These are phyloP conservation scores for Pythium apleroticum DNA, from an alignment of 352 stramenopile genomes.

Conservation along the genomic window DNA sequence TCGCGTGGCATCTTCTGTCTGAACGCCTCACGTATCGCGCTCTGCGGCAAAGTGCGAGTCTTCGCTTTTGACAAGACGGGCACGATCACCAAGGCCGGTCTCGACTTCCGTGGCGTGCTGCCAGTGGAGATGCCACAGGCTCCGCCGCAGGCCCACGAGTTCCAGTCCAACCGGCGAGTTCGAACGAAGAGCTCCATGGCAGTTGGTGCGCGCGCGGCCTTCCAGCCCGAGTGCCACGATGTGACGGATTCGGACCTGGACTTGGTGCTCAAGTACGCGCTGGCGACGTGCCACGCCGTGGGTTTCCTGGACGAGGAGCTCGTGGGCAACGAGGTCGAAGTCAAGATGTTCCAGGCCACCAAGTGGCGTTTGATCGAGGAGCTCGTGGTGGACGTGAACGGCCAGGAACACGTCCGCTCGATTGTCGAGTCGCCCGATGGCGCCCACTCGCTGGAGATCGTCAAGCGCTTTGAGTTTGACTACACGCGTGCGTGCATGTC, in stretches of 20 bases:
- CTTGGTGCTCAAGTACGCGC: conserved; percentile 51
- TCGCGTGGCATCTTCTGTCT: conserved; percentile 77
- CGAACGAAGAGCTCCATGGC: neutral
- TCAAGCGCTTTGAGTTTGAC: conserved; percentile 92
- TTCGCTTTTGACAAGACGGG: conserved; percentile 94
- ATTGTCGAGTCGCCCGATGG: conserved; percentile 47
- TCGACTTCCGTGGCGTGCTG: conserved; percentile 81
- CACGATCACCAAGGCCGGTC: conserved; percentile 89
- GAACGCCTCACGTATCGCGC: conserved; percentile 80
- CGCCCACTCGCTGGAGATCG: conserved; percentile 56
- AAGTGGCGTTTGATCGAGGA: conserved; percentile 61
- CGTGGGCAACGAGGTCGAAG: conserved; percentile 87
- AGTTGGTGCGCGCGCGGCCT: conserved; percentile 17
- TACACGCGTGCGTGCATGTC: conserved; percentile 91
- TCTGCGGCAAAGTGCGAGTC: conserved; percentile 89
- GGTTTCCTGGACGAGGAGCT: conserved; percentile 59
- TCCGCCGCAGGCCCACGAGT: conserved; percentile 28
- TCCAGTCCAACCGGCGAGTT: neutral
- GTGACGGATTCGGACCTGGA: conserved; percentile 41
- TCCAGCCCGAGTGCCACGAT: conserved; percentile 56
- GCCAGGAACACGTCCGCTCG: conserved; percentile 13
- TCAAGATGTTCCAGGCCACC: conserved; percentile 83
- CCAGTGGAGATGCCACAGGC: conserved; percentile 29
- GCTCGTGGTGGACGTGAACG: conserved; percentile 14
- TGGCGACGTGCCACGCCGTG: conserved; percentile 85